These are phyloP conservation scores for Chaetoscypha palmicola DNA, from an alignment of 2,329 filamentous ascomycete genomes.

Conservation along the genomic window DNA sequence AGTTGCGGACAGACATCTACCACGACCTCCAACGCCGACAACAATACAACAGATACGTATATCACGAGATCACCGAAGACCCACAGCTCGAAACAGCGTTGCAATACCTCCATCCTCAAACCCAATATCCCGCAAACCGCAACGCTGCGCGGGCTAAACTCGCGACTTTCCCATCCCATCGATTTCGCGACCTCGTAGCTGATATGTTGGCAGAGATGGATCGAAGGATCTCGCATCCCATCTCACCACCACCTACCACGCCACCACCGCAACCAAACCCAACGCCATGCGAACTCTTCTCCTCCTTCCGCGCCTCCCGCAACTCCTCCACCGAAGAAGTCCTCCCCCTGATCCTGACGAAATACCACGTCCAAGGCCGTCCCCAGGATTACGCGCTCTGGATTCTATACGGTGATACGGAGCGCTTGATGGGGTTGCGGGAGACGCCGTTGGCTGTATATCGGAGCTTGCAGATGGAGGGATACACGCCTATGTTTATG, in stretches of 20 bases:
- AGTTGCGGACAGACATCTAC: slow-evolving; percentile 18
- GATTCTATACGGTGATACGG: slow-evolving; percentile 95
- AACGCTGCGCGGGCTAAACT: slow-evolving; percentile 18
- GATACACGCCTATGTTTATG: slow-evolving; percentile 98
- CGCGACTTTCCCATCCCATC: slow-evolving; percentile 5
- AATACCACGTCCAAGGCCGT: slow-evolving; percentile 93
- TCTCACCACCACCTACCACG: background rate
- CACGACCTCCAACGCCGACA: slow-evolving; percentile 19
- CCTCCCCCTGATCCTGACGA: slow-evolving; percentile 83
- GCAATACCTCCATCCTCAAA: slow-evolving; percentile 4
- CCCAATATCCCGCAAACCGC: slow-evolving; percentile 12
- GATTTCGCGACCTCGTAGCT: slow-evolving; percentile 15
- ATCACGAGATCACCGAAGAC: background rate
- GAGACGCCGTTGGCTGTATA: slow-evolving; percentile 90
- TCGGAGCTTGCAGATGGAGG: slow-evolving; percentile 90
- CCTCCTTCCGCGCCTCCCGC: slow-evolving; percentile 91
- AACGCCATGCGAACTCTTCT: slow-evolving; percentile 71
- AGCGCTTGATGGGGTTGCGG: slow-evolving; percentile 80
- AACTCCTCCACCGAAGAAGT: slow-evolving; percentile 96
- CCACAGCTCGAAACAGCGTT: background rate
- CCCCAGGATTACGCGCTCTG: slow-evolving; percentile 94
- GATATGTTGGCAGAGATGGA: slow-evolving; percentile 18
- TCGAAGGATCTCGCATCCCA: background rate
- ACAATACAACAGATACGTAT: slow-evolving; percentile 37
- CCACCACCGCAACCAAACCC: background rate